Conservation (phyloP, 2,329 filamentous ascomycete genomes). For the Herpotrichia juniperi region DNA sequence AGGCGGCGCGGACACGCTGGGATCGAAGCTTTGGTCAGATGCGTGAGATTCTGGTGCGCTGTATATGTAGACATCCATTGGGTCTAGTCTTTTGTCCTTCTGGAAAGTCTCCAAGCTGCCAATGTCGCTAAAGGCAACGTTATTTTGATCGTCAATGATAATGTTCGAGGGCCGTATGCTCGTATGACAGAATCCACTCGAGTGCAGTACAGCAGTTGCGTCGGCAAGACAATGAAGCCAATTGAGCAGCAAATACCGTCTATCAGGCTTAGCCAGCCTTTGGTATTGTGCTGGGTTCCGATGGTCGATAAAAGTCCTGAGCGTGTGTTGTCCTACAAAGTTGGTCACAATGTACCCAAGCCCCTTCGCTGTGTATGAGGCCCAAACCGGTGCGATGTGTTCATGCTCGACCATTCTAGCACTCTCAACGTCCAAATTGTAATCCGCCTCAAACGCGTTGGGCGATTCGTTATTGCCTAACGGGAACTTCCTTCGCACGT, state of each 20-base stretch:
- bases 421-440: slow-evolving; percentile 65
- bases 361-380: slow-evolving; percentile 70
- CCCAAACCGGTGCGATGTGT: slow-evolving; percentile 74
- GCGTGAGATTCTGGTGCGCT: slow-evolving; percentile 67
- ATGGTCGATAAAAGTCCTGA: slow-evolving; percentile 70
- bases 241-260: slow-evolving; percentile 67
- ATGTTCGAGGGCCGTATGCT: slow-evolving; percentile 75
- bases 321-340: slow-evolving; percentile 69
- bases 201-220: slow-evolving; percentile 71
- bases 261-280: slow-evolving; percentile 64
- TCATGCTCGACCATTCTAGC: slow-evolving; percentile 67
- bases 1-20: slow-evolving; percentile 13
- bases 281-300: slow-evolving; percentile 66
- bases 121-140: slow-evolving; percentile 71
- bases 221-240: slow-evolving; percentile 78
- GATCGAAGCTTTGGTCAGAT: slow-evolving; percentile 29
- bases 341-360: slow-evolving; percentile 70
- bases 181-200: slow-evolving; percentile 67
- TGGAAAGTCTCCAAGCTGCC: slow-evolving; percentile 56
- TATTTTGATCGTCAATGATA: slow-evolving; percentile 68
- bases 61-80: slow-evolving; percentile 75
- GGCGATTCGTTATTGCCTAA: slow-evolving; percentile 49
- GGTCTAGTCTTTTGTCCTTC: slow-evolving; percentile 60
- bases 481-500: slow-evolving; percentile 64
- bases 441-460: slow-evolving; percentile 52